These are phyloP conservation scores for Didymosphaeria variabile DNA, from an alignment of 2,329 filamentous ascomycete species.

Conservation along the genomic window DNA sequence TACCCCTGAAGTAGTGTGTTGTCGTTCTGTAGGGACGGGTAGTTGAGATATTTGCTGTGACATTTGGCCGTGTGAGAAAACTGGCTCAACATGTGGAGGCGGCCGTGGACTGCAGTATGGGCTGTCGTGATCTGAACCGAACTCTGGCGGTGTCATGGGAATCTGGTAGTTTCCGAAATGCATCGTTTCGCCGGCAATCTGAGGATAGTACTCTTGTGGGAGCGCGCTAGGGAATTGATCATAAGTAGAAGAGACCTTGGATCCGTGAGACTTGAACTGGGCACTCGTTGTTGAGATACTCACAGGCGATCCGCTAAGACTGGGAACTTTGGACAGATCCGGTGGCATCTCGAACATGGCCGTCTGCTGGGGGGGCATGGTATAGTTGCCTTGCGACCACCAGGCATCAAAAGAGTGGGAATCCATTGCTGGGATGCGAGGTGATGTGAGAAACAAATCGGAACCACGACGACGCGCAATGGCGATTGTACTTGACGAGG, in stretches of 20 bases:
- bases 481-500: conserved; percentile 7
- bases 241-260: conserved; percentile 48
- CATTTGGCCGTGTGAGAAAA: conserved; percentile 24
- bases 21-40: conserved; percentile 38
- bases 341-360: conserved; percentile 45
- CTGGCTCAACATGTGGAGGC: conserved; percentile 35
- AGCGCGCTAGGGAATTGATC: conserved; percentile 46
- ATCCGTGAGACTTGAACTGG: conserved; percentile 17
- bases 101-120: conserved; percentile 50
- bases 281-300: conserved; percentile 20
- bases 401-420: conserved; percentile 49
- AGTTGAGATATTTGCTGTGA: conserved; percentile 26
- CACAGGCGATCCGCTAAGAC: conserved; percentile 51
- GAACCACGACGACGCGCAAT: conserved; percentile 18
- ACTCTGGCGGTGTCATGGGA: conserved; percentile 51
- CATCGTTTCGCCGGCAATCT: conserved; percentile 43
- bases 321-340: conserved; percentile 49
- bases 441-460: conserved; percentile 20
- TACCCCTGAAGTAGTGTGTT: conserved; percentile 52
- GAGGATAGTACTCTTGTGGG: conserved; percentile 45
- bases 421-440: conserved; percentile 38
- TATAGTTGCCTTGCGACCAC: conserved; percentile 46
- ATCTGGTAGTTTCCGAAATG: conserved; percentile 46
- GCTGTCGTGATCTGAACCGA: conserved; percentile 51
- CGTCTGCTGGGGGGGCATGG: conserved; percentile 41